These are phyloP conservation scores for Durusdinium trenchii DNA, from an alignment of 73 alveolate genomes.

Conservation along the genomic window DNA sequence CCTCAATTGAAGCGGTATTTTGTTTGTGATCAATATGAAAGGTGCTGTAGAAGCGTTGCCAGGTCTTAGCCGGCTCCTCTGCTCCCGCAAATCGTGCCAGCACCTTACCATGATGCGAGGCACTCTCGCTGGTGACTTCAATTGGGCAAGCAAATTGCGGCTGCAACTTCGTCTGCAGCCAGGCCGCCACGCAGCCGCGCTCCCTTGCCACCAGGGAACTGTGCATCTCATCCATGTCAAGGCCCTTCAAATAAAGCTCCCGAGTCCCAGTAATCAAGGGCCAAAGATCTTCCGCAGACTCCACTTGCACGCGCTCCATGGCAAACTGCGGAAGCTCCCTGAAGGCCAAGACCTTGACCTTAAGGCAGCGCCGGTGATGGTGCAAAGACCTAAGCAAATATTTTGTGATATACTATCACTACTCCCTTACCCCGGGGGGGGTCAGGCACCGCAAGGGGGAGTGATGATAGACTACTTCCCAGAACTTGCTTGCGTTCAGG, in stretches of 20 bases:
- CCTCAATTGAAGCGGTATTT: slow-evolving; percentile 49
- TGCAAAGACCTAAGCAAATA: background rate
- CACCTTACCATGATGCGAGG: slow-evolving; percentile 72
- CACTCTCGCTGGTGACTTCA: slow-evolving; percentile 76
- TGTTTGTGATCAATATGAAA: slow-evolving; percentile 85
- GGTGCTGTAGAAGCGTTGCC: slow-evolving; percentile 77
- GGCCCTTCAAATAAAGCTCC: background rate
- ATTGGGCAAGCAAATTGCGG: slow-evolving; percentile 44
- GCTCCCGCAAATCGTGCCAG: slow-evolving; percentile 79
- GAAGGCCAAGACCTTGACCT: slow-evolving; percentile 33
- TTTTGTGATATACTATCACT: no score
- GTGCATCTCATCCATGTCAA: background rate
- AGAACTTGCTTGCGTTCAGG: no score
- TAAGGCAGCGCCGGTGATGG: no score
- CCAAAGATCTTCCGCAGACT: slow-evolving; percentile 36
- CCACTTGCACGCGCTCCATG: slow-evolving; percentile 54
- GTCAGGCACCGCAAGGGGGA: no score
- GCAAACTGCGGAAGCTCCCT: background rate
- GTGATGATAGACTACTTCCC: no score
- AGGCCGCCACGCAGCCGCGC: slow-evolving; percentile 32
- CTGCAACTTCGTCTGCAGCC: slow-evolving; percentile 60
- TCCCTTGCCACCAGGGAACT: background rate
- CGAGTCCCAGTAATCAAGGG: slow-evolving; percentile 31
- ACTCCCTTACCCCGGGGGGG: no score
- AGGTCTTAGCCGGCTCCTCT: slow-evolving; percentile 36